Conservation (phyloP, 495 filamentous ascomycete species). For the Penicillium maclennaniae region DNA sequence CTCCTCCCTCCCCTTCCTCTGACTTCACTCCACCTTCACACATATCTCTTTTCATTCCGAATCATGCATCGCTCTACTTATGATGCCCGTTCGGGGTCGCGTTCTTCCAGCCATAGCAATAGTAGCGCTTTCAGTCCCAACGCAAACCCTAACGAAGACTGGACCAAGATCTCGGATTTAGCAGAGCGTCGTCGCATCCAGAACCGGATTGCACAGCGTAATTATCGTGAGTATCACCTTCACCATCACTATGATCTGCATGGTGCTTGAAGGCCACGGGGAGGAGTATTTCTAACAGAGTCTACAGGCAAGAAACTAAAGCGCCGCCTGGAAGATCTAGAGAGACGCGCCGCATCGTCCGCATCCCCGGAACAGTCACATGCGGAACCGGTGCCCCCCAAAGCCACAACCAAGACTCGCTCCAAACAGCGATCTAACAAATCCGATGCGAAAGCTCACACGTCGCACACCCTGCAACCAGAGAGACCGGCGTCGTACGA, state of each 20-base stretch:
- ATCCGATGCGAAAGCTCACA: constrained; percentile 41
- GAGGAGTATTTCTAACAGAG: neutral
- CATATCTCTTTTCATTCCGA: neutral
- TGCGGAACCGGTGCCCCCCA: constrained; percentile 47
- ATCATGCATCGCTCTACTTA: constrained; percentile 38
- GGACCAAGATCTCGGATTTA: constrained; percentile 98
- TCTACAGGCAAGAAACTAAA: constrained; percentile 93
- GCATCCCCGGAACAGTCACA: constrained; percentile 62
- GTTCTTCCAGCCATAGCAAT: constrained; percentile 65
- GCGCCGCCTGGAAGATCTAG: constrained; percentile 92
- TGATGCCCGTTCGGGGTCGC: constrained; percentile 41
- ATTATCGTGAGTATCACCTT: constrained; percentile 75
- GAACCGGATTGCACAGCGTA: constrained; percentile 95
- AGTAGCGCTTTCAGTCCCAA: constrained; percentile 96
- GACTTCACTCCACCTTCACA: neutral
- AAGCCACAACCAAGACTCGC: constrained; percentile 42
- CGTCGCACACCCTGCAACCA: constrained; percentile 17
- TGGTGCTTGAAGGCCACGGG: neutral
- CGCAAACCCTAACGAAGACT: constrained; percentile 96
- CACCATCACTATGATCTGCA: neutral
- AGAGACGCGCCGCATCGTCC: constrained; percentile 85
- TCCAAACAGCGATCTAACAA: constrained; percentile 43
- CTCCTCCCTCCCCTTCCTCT: constrained; percentile 4
- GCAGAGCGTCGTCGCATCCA: constrained; percentile 93
- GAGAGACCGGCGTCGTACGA: constrained; percentile 32